Percentiles rank a stretch among this genome's conserved stretches.
Evolutionary conservation across 257 asterid genomes (phyloP).

Genomic region (Capsicum pubescens): DNA sequence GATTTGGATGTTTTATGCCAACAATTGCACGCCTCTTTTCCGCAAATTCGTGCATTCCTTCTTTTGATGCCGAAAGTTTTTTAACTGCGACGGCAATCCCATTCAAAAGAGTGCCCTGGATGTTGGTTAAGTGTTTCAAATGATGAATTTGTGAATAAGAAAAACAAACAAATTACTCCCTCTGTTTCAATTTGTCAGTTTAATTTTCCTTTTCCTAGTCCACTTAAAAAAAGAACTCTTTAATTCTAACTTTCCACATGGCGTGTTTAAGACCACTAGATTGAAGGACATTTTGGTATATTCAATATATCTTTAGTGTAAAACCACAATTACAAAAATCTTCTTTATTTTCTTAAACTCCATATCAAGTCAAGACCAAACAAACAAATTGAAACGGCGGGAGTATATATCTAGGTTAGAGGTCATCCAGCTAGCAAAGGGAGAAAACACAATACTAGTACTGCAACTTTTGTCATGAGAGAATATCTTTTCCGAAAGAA

Average conservation of each 20-base stretch:
- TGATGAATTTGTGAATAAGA: not conserved
- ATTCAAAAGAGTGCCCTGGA: conserved; percentile 25
- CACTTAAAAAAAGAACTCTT: not conserved
- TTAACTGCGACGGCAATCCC: not conserved
- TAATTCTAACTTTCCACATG: not conserved
- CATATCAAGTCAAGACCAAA: not conserved
- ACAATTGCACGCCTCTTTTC: not conserved
- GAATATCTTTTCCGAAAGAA: not conserved
- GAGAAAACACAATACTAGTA: conserved; percentile 5
- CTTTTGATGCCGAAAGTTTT: conserved; percentile 19
- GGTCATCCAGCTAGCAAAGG: not conserved
- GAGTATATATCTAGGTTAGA: not conserved
- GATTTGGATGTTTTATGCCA: conserved; percentile 23
- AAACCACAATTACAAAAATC: not conserved
- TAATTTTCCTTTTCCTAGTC: not conserved
- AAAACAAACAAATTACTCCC: not conserved
- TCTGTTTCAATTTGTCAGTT: not conserved
- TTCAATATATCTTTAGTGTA: not conserved
- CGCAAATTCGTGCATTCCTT: not conserved
- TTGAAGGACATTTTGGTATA: no score
- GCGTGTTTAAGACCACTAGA: not conserved
- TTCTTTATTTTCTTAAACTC: not conserved
- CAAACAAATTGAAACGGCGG: not conserved
- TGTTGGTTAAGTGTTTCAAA: not conserved
- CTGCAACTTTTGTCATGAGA: conserved; percentile 20